Base-by-base conservation (phyloP, 305 asterid genomes). In the Fraxinus albicans region DNA sequence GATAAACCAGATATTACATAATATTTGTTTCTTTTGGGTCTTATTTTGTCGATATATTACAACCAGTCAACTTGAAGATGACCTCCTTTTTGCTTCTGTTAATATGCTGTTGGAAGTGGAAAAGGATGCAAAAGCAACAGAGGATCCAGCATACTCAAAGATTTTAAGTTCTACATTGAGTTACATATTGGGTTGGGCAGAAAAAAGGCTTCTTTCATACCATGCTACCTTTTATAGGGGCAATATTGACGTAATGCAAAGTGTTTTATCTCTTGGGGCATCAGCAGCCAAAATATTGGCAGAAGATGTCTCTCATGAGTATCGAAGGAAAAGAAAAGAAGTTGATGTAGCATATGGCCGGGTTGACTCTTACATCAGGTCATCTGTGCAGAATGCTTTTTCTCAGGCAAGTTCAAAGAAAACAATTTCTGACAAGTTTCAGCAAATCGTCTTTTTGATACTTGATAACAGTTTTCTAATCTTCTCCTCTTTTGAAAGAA, bases 11-110 rank as follows among this genome's bases (percentile, higher is more conserved):
- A 82, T 33, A 80, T 77, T 91, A 73, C 99, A 95, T 77, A 89
- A 92, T 85, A 90, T 95, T 84, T 95, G 95, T 85, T 89, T 93
- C 81, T 76, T 90, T 73, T 95, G 99, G 99, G 93, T 94, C 76
- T 82, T 95, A 86, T 90, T 94, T 80, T 86, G 86, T 80, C 95
- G 85, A 78, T 95, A 89, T 83, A 67, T 93, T 77, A 74, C 81
- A 31, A 87, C 89, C 29, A 91, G 94, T 27, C 94, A 93, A 89
- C 88, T 84, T 84, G 92, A 92, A 87, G 89, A 82, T 29, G 96
- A 94, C 84, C 92, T 95, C 83, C 92, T 95, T 83, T 84, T 88
- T 82, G 98, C 98, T 47, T 85, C 92, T 81, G 89, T 89, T 60
- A 88, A 79, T 76, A 84, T 95, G 90, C 86, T 94, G 90, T 78